These are phyloP conservation scores for Populus hybrid DNA, from an alignment of 441 rosid species.

Conservation along the genomic window DNA sequence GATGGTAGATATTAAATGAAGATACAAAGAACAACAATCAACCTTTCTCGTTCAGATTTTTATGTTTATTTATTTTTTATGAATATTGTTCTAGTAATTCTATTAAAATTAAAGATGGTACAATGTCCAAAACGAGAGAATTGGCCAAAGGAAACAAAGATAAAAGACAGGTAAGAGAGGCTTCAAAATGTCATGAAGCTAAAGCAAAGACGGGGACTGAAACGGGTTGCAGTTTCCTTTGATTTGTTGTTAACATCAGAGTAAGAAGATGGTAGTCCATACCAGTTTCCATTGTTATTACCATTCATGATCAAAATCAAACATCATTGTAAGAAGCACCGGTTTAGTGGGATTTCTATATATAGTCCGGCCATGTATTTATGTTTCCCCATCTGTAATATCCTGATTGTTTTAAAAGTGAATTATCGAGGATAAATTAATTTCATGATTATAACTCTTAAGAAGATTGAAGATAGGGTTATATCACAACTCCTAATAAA, in stretches of 20 bases:
- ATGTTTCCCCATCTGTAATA: background rate
- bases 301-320: background rate
- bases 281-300: background rate
- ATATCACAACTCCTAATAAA: background rate
- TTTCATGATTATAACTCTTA: background rate
- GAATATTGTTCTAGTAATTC: background rate
- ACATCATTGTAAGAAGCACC: background rate
- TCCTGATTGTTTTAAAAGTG: background rate
- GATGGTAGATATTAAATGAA: background rate
- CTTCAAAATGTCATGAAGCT: background rate
- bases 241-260: background rate
- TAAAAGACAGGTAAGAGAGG: background rate
- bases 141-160: background rate
- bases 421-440: background rate
- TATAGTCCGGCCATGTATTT: background rate
- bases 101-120: background rate
- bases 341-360: background rate
- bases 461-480: background rate
- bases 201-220: background rate
- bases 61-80: background rate
- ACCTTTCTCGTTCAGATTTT: background rate
- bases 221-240: background rate
- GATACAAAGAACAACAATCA: background rate
- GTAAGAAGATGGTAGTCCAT: background rate
- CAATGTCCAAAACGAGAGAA: too few species aligned